Conservation (phyloP, 768 basidiomycete species). For the Leccinum disarticulatum region DNA sequence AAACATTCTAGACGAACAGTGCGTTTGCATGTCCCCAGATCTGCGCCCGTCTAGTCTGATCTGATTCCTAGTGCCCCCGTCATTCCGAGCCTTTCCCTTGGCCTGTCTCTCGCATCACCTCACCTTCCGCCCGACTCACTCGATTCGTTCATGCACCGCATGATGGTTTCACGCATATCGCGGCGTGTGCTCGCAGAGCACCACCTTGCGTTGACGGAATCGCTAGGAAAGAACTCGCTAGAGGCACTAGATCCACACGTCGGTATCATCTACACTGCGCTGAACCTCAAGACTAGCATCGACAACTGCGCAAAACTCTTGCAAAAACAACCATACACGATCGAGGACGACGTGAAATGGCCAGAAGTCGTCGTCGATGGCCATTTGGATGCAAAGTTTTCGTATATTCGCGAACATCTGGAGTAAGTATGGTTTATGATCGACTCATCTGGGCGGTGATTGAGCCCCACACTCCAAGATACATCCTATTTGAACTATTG, state of each 20-base stretch:
- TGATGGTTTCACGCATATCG: conserved; percentile 89
- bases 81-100: conserved; percentile 80
- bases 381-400: conserved; percentile 64
- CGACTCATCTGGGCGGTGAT: background rate
- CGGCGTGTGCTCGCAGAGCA: conserved; percentile 88
- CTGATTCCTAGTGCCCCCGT: conserved; percentile 58
- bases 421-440: conserved; percentile 50
- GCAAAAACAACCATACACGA: conserved; percentile 44
- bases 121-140: conserved; percentile 75
- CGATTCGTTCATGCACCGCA: conserved; percentile 86
- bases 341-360: conserved; percentile 47
- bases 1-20: conserved; percentile 75
- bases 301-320: conserved; percentile 65
- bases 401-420: conserved; percentile 85
- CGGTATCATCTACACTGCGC: conserved; percentile 79
- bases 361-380: conserved; percentile 75
- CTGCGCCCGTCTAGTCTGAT: conserved; percentile 7
- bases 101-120: conserved; percentile 81
- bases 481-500: conserved; percentile 85
- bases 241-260: conserved; percentile 60
- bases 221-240: conserved; percentile 38
- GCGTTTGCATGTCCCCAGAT: conserved; percentile 25
- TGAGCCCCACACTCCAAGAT: conserved; percentile 41
- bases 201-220: conserved; percentile 77
- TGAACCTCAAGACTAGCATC: conserved; percentile 69